These are phyloP conservation scores for Chaetomium fimeti DNA, from an alignment of 495 filamentous ascomycete genomes.

Conservation along the genomic window DNA sequence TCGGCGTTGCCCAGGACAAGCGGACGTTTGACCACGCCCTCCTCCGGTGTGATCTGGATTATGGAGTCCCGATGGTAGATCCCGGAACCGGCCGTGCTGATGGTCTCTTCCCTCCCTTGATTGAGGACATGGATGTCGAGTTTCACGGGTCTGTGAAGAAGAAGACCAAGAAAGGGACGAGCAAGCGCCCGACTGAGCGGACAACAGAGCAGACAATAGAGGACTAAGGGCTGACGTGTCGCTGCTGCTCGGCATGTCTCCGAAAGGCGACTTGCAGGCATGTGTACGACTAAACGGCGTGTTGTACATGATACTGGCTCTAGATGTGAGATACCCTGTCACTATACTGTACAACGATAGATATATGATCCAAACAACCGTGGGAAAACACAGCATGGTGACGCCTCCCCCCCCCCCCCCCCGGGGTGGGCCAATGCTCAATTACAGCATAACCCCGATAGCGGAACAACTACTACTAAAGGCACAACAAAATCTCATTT, in stretches of 20 bases:
- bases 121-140: slow-evolving; percentile 34
- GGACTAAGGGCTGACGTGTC: background rate
- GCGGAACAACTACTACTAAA: background rate
- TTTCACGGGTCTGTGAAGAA: background rate
- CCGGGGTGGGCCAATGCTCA: background rate
- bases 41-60: slow-evolving; percentile 61
- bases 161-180: background rate
- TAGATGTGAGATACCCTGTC: slow-evolving; percentile 19
- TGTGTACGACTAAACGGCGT: slow-evolving; percentile 18
- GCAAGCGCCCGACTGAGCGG: background rate
- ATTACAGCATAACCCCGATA: slow-evolving; percentile 15
- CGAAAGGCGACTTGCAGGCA: background rate
- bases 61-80: slow-evolving; percentile 57
- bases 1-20: slow-evolving; percentile 65
- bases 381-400: background rate
- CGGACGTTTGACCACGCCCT: slow-evolving; percentile 57
- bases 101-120: slow-evolving; percentile 41
- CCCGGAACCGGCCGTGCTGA: slow-evolving; percentile 38
- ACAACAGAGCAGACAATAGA: too few species aligned
- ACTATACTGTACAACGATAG: slow-evolving; percentile 12
- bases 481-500: slow-evolving; percentile 2
- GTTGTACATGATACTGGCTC: background rate
- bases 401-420: background rate
- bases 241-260: background rate
- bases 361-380: background rate